Conservation (phyloP, 2,329 filamentous ascomycete species). For the Claviceps capensis region DNA sequence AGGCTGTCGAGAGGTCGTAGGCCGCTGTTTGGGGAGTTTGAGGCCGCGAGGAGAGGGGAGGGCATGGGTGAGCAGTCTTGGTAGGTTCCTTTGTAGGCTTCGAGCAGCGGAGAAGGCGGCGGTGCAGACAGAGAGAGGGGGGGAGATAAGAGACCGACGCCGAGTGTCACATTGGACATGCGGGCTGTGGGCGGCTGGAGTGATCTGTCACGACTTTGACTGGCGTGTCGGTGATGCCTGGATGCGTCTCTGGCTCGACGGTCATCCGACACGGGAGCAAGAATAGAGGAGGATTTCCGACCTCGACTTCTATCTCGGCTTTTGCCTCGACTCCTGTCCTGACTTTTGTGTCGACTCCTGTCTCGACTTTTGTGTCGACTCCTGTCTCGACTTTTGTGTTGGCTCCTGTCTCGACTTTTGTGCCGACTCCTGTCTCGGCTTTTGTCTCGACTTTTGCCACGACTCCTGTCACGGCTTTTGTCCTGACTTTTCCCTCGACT, state of each 20-base stretch:
- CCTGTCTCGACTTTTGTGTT: too few species aligned
- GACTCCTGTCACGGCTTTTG: too few species aligned
- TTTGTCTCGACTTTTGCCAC: too few species aligned
- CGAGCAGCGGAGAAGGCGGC: slow-evolving; percentile 72
- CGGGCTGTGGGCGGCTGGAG: slow-evolving; percentile 33
- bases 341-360: too few species aligned
- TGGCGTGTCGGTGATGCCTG: slow-evolving; percentile 20
- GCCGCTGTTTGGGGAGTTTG: slow-evolving; percentile 34
- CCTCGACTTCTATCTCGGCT: too few species aligned
- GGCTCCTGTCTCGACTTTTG: too few species aligned
- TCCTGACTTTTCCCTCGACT: too few species aligned
- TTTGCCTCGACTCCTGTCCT: too few species aligned
- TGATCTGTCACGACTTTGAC: slow-evolving; percentile 28
- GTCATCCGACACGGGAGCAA: slow-evolving; percentile 11
- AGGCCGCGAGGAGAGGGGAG: slow-evolving; percentile 53
- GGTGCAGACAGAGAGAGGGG: slow-evolving; percentile 38
- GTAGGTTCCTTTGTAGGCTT: slow-evolving; percentile 87
- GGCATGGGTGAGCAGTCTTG: slow-evolving; percentile 94
- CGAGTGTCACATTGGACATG: slow-evolving; percentile 40
- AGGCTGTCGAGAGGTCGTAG: slow-evolving; percentile 33
- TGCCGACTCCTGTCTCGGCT: too few species aligned
- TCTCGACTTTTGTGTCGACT: too few species aligned
- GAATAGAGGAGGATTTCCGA: slow-evolving; percentile 9
- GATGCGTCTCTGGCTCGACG: slow-evolving; percentile 11
- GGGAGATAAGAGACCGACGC: slow-evolving; percentile 26